Percentiles rank a stretch among this genome's conserved stretches.
phyloP scores from a whole-genome alignment of 768 basidiomycete species.

The Asterophora lycoperdoides region DNA sequence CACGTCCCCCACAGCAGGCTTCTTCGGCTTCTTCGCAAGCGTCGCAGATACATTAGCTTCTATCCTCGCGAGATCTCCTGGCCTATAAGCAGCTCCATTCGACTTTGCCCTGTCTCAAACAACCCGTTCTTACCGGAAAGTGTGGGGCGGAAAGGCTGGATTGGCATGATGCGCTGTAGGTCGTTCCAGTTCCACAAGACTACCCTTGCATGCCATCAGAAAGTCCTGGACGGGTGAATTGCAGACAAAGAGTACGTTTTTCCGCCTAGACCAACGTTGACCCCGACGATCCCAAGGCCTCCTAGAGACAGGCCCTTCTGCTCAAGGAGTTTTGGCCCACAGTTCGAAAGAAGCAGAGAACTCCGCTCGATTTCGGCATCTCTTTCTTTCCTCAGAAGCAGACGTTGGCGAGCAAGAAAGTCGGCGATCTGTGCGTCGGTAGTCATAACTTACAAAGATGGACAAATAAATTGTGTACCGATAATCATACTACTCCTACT shows the following conservation, averaged over 20 bases:
- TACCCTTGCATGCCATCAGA: slow-evolving; percentile 38
- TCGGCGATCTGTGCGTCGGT: slow-evolving; percentile 36
- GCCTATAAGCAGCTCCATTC: slow-evolving; percentile 39
- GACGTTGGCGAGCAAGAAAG: slow-evolving; percentile 66
- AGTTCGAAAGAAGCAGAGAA: slow-evolving; percentile 76
- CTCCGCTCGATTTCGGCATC: slow-evolving; percentile 82
- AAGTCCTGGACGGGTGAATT: slow-evolving; percentile 1
- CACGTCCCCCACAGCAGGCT: slow-evolving; percentile 30
- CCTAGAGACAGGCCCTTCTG: slow-evolving; percentile 79
- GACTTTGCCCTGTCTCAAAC: slow-evolving; percentile 1
- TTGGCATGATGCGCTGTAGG: slow-evolving; percentile 75
- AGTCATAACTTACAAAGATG: no score
- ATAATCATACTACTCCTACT: no score
- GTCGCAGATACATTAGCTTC: slow-evolving; percentile 59
- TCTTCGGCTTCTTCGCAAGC: slow-evolving; percentile 42
- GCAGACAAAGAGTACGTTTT: slow-evolving; percentile 64
- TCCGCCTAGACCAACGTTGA: slow-evolving; percentile 87
- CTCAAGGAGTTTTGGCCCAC: slow-evolving; percentile 81
- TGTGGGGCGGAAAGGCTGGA: slow-evolving; percentile 78
- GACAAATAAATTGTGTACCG: no score
- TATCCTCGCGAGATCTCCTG: slow-evolving; percentile 86
- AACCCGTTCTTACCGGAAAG: slow-evolving; percentile 53
- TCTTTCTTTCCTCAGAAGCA: slow-evolving; percentile 67
- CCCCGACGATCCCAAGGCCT: slow-evolving; percentile 62
- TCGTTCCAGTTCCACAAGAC: slow-evolving; percentile 82